These are phyloP conservation scores for Royoungia palumana DNA, from an alignment of 768 basidiomycete genomes.

Conservation along the genomic window DNA sequence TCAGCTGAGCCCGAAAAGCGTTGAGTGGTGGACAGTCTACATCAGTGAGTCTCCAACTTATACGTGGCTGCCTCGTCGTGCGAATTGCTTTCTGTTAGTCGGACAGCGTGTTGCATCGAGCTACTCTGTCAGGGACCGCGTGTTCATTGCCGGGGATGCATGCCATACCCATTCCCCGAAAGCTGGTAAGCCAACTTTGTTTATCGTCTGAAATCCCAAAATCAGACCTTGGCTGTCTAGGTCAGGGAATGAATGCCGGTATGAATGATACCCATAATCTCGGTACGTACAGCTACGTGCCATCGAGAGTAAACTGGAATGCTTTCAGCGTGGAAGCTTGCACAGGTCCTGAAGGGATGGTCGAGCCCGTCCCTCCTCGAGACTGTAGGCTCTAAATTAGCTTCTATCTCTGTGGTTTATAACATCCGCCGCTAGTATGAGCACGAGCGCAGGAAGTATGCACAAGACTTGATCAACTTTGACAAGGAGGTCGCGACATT, in stretches of 20 bases:
- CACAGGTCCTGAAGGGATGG: conserved; percentile 42
- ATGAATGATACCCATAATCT: conserved; percentile 77
- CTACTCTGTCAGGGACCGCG: conserved; percentile 57
- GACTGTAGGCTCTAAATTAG: conserved; percentile 31
- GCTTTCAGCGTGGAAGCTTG: conserved; percentile 45
- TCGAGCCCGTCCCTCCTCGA: conserved; percentile 36
- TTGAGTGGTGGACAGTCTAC: conserved; percentile 76
- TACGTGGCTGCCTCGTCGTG: neutral
- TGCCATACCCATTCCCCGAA: conserved; percentile 70
- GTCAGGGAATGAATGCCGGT: conserved; percentile 76
- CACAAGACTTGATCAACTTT: conserved; percentile 69
- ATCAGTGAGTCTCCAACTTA: conserved; percentile 43
- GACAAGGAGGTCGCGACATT: conserved; percentile 62
- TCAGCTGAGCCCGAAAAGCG: conserved; percentile 43
- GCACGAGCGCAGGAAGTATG: conserved; percentile 61
- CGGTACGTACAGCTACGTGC: conserved; percentile 30
- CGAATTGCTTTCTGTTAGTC: conserved; percentile 36
- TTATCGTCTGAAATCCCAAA: neutral
- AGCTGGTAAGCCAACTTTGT: conserved; percentile 40
- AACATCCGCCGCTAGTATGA: conserved; percentile 49
- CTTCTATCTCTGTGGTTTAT: neutral
- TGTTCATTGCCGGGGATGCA: conserved; percentile 77
- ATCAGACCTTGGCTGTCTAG: conserved; percentile 27
- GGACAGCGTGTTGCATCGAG: conserved; percentile 71
- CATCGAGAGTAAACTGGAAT: conserved; percentile 47